Conservation (phyloP, 192 early-diverging fungal species). For the Funneliformis geosporum region DNA sequence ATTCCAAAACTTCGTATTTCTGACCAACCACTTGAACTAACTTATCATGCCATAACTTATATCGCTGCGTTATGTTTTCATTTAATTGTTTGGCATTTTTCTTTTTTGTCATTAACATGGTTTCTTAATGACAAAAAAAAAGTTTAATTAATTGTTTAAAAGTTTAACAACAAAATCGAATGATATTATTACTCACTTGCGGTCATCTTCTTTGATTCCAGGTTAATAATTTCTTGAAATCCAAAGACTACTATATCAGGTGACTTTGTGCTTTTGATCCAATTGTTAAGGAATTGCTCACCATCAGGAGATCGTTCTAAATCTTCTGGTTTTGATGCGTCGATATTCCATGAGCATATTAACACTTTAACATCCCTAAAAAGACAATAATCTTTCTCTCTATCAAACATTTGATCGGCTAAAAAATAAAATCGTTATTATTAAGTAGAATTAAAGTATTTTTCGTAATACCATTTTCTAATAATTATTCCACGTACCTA, state of each 20-base stretch:
- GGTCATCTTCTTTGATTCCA: slow-evolving; percentile 80
- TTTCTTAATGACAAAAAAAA: slow-evolving; percentile 40
- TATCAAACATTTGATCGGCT: slow-evolving; percentile 63
- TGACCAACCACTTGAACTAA: slow-evolving; percentile 60
- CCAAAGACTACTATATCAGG: slow-evolving; percentile 82
- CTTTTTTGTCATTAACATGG: slow-evolving; percentile 57
- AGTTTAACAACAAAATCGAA: not conserved
- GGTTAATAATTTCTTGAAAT: slow-evolving; percentile 86
- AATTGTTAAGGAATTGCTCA: slow-evolving; percentile 49
- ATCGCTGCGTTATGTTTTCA: slow-evolving; percentile 65
- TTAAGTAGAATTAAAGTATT: not conserved
- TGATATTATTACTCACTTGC: slow-evolving; percentile 54
- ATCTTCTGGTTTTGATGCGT: slow-evolving; percentile 82
- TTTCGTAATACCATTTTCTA: not conserved
- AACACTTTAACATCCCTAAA: slow-evolving; percentile 70
- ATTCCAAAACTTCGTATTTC: slow-evolving; percentile 57
- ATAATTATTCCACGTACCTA: slow-evolving; percentile 40
- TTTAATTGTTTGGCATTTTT: slow-evolving; percentile 52
- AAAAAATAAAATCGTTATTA: not conserved
- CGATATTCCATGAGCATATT: slow-evolving; percentile 93
- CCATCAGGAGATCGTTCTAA: slow-evolving; percentile 61
- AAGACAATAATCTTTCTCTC: slow-evolving; percentile 61
- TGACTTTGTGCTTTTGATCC: slow-evolving; percentile 49
- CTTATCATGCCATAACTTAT: slow-evolving; percentile 82
- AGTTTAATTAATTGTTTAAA: not conserved